Percentiles rank a stretch among this genome's conserved stretches.
phyloP scores from a whole-genome alignment of 2,329 filamentous ascomycete species.

The Monilinia polystroma region DNA sequence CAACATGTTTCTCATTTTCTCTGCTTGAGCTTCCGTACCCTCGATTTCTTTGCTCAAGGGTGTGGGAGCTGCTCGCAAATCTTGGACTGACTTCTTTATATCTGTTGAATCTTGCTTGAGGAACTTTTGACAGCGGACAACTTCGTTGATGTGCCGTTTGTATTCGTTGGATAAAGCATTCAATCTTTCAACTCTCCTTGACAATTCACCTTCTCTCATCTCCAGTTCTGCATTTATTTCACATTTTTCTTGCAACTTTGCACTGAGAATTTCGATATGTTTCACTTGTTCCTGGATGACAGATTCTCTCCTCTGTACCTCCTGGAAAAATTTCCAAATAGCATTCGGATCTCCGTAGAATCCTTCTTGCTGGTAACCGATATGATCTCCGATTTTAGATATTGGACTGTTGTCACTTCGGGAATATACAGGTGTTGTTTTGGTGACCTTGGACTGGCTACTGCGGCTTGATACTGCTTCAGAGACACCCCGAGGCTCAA shows the following conservation, averaged over 20 bases:
- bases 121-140: slow-evolving; percentile 34
- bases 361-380: not conserved
- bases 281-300: slow-evolving; percentile 20
- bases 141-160: slow-evolving; percentile 40
- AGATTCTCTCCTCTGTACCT: not conserved
- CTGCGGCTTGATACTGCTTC: not conserved
- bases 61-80: not conserved
- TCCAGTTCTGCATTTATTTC: slow-evolving; percentile 23
- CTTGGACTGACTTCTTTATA: not conserved
- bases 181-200: slow-evolving; percentile 33
- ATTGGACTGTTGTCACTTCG: not conserved
- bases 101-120: slow-evolving; percentile 21
- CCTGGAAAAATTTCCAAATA: not conserved
- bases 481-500: slow-evolving; percentile 2
- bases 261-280: slow-evolving; percentile 21
- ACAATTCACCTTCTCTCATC: slow-evolving; percentile 29
- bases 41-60: not conserved
- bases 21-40: not conserved
- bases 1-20: not conserved
- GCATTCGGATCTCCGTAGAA: not conserved
- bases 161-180: slow-evolving; percentile 36
- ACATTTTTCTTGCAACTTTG: slow-evolving; percentile 23
- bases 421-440: not conserved
- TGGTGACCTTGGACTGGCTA: not conserved
- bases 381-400: not conserved